Evolutionary conservation across 1,284 basidiomycete genomes (phyloP).

Genomic region (Meira miltonrushii): DNA sequence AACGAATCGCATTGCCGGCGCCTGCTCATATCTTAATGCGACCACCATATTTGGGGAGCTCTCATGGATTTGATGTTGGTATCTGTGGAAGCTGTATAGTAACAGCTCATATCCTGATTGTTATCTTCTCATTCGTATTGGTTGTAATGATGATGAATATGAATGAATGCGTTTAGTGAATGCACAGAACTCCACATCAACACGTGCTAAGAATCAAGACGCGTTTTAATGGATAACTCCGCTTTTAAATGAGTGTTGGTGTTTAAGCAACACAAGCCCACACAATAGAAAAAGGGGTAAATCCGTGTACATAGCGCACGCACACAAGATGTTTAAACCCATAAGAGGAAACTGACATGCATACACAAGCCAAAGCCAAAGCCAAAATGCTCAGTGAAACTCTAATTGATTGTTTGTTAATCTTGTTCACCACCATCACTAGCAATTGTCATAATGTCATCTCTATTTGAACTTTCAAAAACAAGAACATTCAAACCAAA

Average conservation of each 20-base stretch:
- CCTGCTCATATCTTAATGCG: not conserved
- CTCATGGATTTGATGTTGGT: too few species aligned
- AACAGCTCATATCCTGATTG: too few species aligned
- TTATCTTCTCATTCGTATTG: too few species aligned
- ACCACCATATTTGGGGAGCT: not conserved
- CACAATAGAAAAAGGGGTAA: not conserved
- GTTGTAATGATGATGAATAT: too few species aligned
- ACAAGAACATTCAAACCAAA: slow-evolving; percentile 93
- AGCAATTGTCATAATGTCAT: slow-evolving; percentile 26
- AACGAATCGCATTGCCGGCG: not conserved
- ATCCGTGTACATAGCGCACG: too few species aligned
- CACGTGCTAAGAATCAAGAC: not conserved
- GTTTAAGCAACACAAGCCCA: not conserved
- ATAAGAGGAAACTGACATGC: not conserved
- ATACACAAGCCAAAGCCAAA: not conserved
- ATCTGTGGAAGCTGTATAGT: too few species aligned
- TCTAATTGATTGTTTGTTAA: not conserved
- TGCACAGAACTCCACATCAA: slow-evolving; percentile 2
- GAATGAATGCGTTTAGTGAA: too few species aligned
- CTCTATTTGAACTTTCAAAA: slow-evolving; percentile 57
- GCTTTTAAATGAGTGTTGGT: not conserved
- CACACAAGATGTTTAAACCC: not conserved
- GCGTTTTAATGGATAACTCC: not conserved
- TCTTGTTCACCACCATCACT: slow-evolving; percentile 1
- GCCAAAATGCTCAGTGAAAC: not conserved